A percentile compares a stretch with the other conserved stretches of the same genome.
Conservation (phyloP, 192 early-diverging fungal species). For the Diversispora eburnea region DNA sequence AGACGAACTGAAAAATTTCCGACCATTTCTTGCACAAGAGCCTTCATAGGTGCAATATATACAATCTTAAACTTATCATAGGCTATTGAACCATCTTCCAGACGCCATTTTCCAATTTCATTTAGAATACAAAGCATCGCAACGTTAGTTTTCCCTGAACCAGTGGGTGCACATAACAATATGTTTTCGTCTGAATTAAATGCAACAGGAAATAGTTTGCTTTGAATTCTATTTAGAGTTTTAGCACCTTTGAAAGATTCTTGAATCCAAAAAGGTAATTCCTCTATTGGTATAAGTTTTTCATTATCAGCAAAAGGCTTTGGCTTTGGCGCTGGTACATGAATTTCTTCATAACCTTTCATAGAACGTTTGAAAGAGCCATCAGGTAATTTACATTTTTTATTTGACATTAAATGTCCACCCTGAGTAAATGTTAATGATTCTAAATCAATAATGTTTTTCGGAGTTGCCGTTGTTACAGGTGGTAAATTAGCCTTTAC, state of each 20-base stretch:
- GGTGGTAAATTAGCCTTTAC: constrained; percentile 50
- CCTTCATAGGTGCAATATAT: constrained; percentile 99
- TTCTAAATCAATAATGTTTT: constrained; percentile 74
- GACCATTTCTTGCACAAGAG: constrained; percentile 97
- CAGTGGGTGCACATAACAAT: constrained; percentile 97
- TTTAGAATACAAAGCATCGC: constrained; percentile 94
- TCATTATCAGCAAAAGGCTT: constrained; percentile 63
- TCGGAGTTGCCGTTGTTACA: constrained; percentile 51
- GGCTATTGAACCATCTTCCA: constrained; percentile 67
- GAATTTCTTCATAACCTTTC: constrained; percentile 92
- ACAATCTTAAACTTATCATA: constrained; percentile 93
- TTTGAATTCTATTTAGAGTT: constrained; percentile 88
- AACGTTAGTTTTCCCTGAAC: constrained; percentile 98
- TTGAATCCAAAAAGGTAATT: constrained; percentile 80
- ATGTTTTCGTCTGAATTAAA: constrained; percentile 89
- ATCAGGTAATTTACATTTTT: constrained; percentile 84
- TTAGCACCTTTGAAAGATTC: constrained; percentile 65
- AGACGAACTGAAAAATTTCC: constrained; percentile 80
- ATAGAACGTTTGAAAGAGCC: constrained; percentile 88
- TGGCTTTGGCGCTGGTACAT: constrained; percentile 83
- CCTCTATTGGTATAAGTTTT: constrained; percentile 57
- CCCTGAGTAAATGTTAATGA: constrained; percentile 87
- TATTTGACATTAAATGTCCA: constrained; percentile 97
- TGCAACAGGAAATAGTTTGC: constrained; percentile 79
- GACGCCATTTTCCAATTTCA: constrained; percentile 77